These are phyloP conservation scores for Cryptococcus jaspeensis DNA, from an alignment of 1,284 basidiomycete genomes.

Conservation along the genomic window DNA sequence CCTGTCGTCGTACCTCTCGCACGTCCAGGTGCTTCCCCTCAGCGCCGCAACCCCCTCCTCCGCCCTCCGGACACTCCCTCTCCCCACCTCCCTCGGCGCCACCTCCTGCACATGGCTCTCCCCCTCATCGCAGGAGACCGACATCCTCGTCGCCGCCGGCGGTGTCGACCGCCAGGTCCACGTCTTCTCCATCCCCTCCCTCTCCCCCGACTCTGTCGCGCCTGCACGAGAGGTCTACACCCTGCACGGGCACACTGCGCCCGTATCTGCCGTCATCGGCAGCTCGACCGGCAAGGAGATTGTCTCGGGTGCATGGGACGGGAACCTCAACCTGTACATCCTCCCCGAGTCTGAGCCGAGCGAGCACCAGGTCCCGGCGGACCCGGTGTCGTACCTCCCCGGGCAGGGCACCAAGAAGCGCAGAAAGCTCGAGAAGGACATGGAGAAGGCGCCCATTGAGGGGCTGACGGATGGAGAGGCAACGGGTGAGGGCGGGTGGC, in stretches of 20 bases:
- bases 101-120: conserved; percentile 68
- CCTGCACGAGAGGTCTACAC: conserved; percentile 55
- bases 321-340: conserved; percentile 67
- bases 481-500: conserved; percentile 44
- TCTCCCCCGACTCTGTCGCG: conserved; percentile 50
- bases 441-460: conserved; percentile 48
- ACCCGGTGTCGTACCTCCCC: conserved; percentile 46
- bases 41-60: conserved; percentile 18
- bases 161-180: conserved; percentile 78
- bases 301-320: conserved; percentile 76
- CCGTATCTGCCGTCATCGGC: conserved; percentile 65
- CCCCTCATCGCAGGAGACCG: conserved; percentile 40
- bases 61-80: conserved; percentile 43
- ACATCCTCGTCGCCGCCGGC: conserved; percentile 65
- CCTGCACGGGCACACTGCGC: conserved; percentile 71
- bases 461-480: conserved; percentile 43
- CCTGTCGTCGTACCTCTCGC: conserved; percentile 77
- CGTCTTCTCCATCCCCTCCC: conserved; percentile 59
- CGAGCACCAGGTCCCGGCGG: conserved; percentile 49
- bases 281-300: conserved; percentile 61
- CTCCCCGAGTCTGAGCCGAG: conserved; percentile 40
- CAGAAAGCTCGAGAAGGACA: conserved; percentile 51
- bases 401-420: conserved; percentile 60
- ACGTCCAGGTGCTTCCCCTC: conserved; percentile 66
- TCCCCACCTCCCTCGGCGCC: conserved; percentile 58